Evolutionary conservation across 805 yeast genomes (phyloP).

Genomic region (Kodamaea sagamina): DNA sequence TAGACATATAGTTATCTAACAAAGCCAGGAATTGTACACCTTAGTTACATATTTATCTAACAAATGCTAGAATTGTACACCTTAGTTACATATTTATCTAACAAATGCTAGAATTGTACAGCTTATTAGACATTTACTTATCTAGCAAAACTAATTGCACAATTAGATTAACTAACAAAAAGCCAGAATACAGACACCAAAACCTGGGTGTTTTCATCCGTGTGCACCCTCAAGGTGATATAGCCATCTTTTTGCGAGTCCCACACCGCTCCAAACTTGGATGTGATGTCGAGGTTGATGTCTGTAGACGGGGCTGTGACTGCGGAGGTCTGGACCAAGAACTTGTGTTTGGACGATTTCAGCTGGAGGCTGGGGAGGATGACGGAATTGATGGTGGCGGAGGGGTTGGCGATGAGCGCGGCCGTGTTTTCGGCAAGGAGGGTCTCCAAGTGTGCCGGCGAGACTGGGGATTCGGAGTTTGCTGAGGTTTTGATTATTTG

Average conservation of each 20-base stretch:
- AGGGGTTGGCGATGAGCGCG: constrained; percentile 23
- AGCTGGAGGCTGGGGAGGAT: constrained; percentile 38
- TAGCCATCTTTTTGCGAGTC: constrained; percentile 57
- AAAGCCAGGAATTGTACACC: too few species aligned
- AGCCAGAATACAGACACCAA: constrained; percentile 21
- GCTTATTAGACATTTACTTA: constrained; percentile 16
- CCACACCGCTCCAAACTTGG: constrained; percentile 58
- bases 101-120: too few species aligned
- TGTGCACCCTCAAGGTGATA: constrained; percentile 33
- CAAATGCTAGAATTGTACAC: too few species aligned
- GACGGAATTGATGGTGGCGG: constrained; percentile 25
- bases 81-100: too few species aligned
- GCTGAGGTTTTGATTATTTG: background rate
- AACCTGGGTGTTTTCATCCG: constrained; percentile 3
- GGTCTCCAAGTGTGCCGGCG: constrained; percentile 1
- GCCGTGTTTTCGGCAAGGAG: constrained; percentile 12
- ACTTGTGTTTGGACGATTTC: constrained; percentile 58
- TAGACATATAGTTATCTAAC: too few species aligned
- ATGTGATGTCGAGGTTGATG: constrained; percentile 26
- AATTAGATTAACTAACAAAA: too few species aligned
- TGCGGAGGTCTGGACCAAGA: constrained; percentile 47
- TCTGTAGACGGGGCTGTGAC: constrained; percentile 20
- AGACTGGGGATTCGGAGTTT: constrained; percentile 8
- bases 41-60: too few species aligned
- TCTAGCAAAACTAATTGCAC: constrained; percentile 7